phyloP scores from a whole-genome alignment of 1,139 yeast genomes.

The Saccharomyces hybrid region DNA sequence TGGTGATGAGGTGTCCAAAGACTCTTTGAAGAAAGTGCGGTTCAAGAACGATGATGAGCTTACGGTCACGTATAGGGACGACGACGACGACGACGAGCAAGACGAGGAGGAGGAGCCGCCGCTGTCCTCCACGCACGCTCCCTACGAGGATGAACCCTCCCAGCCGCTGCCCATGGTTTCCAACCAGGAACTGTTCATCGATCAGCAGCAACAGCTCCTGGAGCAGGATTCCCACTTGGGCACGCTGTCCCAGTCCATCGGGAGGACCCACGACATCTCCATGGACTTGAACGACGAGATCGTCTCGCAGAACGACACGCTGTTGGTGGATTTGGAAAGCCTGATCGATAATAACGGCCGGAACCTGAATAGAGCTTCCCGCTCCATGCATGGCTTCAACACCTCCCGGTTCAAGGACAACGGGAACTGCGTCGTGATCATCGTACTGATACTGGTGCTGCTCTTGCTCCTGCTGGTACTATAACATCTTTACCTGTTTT shows the following conservation, averaged over 20 bases:
- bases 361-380: slow-evolving; percentile 23
- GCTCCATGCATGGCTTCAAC: slow-evolving; percentile 23
- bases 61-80: neutral
- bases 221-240: slow-evolving; percentile 29
- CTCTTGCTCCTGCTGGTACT: slow-evolving; percentile 21
- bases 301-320: slow-evolving; percentile 23
- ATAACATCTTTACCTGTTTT: slow-evolving; percentile 4
- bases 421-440: slow-evolving; percentile 28
- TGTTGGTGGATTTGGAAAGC: slow-evolving; percentile 27
- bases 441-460: slow-evolving; percentile 20
- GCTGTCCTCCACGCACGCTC: slow-evolving; percentile 6
- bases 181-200: slow-evolving; percentile 26
- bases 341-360: slow-evolving; percentile 24
- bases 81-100: slow-evolving; percentile 1
- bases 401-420: slow-evolving; percentile 24
- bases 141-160: neutral
- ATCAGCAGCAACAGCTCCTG: slow-evolving; percentile 27
- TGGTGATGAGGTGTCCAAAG: neutral
- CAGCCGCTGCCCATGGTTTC: slow-evolving; percentile 10
- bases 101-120: neutral
- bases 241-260: slow-evolving; percentile 19
- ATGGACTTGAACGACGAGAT: slow-evolving; percentile 27
- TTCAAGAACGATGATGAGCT: slow-evolving; percentile 21
- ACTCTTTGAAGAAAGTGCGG: slow-evolving; percentile 22
- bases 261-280: slow-evolving; percentile 24